Percentiles rank a stretch among this genome's conserved stretches.
Evolutionary conservation across 192 early-diverging fungal genomes (phyloP).

Genomic region (Backusella australiensis): DNA sequence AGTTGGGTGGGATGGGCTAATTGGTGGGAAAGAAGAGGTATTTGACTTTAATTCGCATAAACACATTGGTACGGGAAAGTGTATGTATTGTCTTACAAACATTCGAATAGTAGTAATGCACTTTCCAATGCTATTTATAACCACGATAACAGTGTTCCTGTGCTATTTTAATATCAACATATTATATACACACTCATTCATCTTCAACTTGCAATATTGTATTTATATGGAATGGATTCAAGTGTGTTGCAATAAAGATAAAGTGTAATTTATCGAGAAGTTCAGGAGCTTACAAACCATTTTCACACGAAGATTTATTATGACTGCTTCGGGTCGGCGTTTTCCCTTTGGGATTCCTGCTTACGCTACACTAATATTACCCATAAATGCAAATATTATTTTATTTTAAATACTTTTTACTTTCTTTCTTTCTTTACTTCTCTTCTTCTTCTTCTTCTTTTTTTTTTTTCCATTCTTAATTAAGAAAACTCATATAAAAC

Average conservation of each 20-base stretch:
- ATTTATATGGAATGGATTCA: no score
- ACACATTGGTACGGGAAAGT: neutral
- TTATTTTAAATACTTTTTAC: neutral
- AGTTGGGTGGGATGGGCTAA: neutral
- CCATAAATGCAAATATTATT: neutral
- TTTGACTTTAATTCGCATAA: neutral
- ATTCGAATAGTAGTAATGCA: neutral
- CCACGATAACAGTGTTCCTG: no score
- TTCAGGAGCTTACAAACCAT: neutral
- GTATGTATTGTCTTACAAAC: neutral
- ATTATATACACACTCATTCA: no score
- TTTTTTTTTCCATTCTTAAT: neutral
- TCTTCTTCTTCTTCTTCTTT: constrained; percentile 7
- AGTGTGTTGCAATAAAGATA: no score
- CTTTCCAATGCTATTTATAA: neutral
- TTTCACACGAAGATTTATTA: neutral
- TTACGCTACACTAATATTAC: neutral
- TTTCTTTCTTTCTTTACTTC: neutral
- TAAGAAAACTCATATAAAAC: neutral
- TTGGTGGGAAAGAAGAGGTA: neutral
- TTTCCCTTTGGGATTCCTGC: neutral
- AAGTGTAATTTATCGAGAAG: no score
- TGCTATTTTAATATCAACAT: no score
- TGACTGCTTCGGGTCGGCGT: constrained; percentile 4
- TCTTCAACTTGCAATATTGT: no score